These are phyloP conservation scores for Phytophthora multivora DNA, from an alignment of 352 stramenopile species.

Conservation along the genomic window DNA sequence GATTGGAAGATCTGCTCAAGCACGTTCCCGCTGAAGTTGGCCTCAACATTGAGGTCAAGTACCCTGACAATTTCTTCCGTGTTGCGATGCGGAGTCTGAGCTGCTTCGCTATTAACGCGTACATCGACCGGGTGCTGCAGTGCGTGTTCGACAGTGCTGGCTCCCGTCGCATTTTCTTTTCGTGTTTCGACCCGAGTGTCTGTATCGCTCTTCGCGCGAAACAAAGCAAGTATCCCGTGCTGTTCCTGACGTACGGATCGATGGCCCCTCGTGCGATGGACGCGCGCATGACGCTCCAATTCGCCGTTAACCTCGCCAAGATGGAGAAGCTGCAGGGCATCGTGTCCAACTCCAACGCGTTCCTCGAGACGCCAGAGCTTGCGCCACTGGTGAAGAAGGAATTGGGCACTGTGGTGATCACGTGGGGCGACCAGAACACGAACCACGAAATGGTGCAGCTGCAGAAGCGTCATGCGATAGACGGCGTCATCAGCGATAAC, in stretches of 20 bases:
- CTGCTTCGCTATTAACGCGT: conserved; percentile 75
- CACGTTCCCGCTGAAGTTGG: conserved; percentile 75
- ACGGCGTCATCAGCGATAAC: conserved; percentile 86
- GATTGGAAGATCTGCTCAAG: conserved; percentile 66
- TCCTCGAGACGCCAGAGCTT: conserved; percentile 61
- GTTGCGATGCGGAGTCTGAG: conserved; percentile 45
- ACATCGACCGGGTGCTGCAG: conserved; percentile 71
- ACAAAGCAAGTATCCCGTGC: conserved; percentile 74
- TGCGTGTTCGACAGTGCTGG: conserved; percentile 74
- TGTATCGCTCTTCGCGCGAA: conserved; percentile 73
- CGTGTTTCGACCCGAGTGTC: conserved; percentile 76
- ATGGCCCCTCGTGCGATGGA: conserved; percentile 54
- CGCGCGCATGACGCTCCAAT: conserved; percentile 65
- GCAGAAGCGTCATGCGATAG: conserved; percentile 71
- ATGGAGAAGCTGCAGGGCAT: conserved; percentile 76
- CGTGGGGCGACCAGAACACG: conserved; percentile 85
- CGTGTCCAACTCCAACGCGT: conserved; percentile 75
- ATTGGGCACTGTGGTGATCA: conserved; percentile 49
- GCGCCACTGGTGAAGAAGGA: conserved; percentile 57
- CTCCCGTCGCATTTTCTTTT: conserved; percentile 77
- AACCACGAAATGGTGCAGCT: conserved; percentile 68
- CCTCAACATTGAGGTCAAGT: conserved; percentile 88
- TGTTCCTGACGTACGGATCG: conserved; percentile 75
- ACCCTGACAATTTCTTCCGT: conserved; percentile 59
- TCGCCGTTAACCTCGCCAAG: conserved; percentile 58